phyloP scores from a whole-genome alignment of 352 stramenopile genomes.

The Pythium dissotocum region DNA sequence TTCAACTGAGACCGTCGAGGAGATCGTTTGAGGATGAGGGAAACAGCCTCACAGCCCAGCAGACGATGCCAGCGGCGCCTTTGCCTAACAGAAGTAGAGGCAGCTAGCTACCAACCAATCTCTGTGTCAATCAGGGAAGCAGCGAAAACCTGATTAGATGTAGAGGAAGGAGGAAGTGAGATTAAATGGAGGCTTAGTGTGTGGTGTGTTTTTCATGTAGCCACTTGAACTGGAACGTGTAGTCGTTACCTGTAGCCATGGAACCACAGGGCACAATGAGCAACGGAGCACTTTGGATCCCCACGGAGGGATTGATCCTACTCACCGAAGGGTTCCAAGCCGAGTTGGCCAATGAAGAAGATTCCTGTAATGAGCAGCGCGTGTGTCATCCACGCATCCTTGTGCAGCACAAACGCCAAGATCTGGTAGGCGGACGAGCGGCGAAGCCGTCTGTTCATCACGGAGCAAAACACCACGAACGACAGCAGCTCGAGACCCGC shows the following conservation, averaged over 20 bases:
- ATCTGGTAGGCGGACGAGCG: slow-evolving; percentile 5
- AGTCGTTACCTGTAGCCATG: slow-evolving; percentile 10
- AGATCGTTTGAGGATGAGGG: too few relatives aligned
- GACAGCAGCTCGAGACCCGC: slow-evolving; percentile 2
- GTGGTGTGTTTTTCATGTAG: neutral
- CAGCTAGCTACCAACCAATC: too few relatives aligned
- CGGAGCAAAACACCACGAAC: neutral
- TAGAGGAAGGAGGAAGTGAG: too few relatives aligned
- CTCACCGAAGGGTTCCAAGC: slow-evolving; percentile 13
- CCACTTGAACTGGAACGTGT: slow-evolving; percentile 21
- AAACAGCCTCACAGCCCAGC: too few relatives aligned
- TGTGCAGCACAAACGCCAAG: slow-evolving; percentile 38
- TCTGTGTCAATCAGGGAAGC: too few relatives aligned
- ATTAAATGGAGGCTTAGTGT: too few relatives aligned
- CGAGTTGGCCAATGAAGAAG: slow-evolving; percentile 13
- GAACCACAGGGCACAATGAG: neutral
- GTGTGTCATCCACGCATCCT: slow-evolving; percentile 26
- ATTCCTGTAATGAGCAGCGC: slow-evolving; percentile 19
- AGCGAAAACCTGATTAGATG: too few relatives aligned
- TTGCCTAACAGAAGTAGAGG: too few relatives aligned
- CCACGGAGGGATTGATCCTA: neutral
- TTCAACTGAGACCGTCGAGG: too few relatives aligned
- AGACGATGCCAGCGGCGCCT: too few relatives aligned
- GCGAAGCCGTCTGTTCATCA: neutral
- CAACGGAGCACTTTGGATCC: neutral